Percentiles rank a stretch among this genome's conserved stretches.
Evolutionary conservation across 2,329 filamentous ascomycete species (phyloP).

Genomic region (Aspergillus alliaceus): DNA sequence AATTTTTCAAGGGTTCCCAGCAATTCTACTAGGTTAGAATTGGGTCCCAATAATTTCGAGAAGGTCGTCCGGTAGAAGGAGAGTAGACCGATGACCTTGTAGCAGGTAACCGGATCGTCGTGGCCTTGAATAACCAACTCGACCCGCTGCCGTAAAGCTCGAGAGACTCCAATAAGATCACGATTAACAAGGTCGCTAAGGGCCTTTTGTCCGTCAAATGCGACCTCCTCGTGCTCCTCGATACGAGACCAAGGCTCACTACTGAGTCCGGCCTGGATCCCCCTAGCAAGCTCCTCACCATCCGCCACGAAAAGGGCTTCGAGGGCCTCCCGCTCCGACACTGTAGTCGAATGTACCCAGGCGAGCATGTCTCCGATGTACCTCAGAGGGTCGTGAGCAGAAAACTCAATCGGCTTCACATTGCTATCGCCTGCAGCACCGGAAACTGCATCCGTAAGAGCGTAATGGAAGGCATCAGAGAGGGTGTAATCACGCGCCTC

Average conservation of each 20-base stretch:
- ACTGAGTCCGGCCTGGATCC: constrained; percentile 74
- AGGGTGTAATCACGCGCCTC: constrained; percentile 84
- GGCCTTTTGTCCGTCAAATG: constrained; percentile 78
- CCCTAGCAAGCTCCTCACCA: constrained; percentile 81
- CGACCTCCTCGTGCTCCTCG: constrained; percentile 57
- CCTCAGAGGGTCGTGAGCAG: constrained; percentile 84
- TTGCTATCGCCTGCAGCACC: constrained; percentile 60
- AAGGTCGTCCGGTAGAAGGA: constrained; percentile 89
- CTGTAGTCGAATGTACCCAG: constrained; percentile 91
- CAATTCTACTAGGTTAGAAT: constrained; percentile 68
- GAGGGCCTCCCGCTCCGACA: constrained; percentile 89
- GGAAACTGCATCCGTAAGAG: constrained; percentile 71
- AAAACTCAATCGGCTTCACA: constrained; percentile 89
- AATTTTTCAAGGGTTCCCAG: constrained; percentile 70
- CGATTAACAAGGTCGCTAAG: constrained; percentile 84
- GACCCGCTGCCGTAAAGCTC: constrained; percentile 82
- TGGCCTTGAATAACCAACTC: constrained; percentile 92
- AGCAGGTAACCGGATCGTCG: constrained; percentile 83
- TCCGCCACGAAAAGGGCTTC: constrained; percentile 90
- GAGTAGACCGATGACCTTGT: constrained; percentile 85
- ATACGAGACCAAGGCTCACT: constrained; percentile 78
- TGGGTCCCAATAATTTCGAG: constrained; percentile 69
- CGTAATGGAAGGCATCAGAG: constrained; percentile 84
- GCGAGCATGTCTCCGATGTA: constrained; percentile 98
- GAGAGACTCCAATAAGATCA: constrained; percentile 76